phyloP scores from a whole-genome alignment of 441 rosid genomes.

The Erodium chrysanthum region DNA sequence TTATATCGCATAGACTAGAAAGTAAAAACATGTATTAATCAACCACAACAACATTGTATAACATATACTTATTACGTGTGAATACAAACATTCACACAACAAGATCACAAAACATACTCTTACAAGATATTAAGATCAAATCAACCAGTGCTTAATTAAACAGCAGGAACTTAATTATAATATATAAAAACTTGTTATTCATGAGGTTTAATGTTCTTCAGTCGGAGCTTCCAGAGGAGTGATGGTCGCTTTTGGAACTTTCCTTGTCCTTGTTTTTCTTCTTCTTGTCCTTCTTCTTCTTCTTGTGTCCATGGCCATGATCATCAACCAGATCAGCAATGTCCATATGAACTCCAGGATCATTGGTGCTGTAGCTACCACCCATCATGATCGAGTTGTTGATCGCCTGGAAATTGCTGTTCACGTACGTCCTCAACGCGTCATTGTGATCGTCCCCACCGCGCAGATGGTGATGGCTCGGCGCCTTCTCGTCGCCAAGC shows the following conservation, averaged over 20 bases:
- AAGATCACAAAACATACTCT: background rate
- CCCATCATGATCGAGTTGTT: constrained; percentile 80
- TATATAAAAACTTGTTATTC: background rate
- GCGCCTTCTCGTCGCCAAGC: constrained; percentile 29
- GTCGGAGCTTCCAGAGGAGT: background rate
- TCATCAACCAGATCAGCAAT: constrained; percentile 33
- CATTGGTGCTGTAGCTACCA: constrained; percentile 54
- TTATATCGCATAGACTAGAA: no score
- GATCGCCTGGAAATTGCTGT: constrained; percentile 80
- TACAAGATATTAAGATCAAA: background rate
- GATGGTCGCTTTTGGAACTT: background rate
- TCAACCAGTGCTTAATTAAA: background rate
- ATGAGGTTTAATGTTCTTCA: background rate
- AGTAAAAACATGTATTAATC: no score
- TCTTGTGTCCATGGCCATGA: constrained; percentile 24
- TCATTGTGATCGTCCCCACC: constrained; percentile 29
- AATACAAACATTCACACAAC: background rate
- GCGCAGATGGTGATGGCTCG: constrained; percentile 4
- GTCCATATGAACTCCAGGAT: constrained; percentile 85
- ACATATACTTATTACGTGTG: background rate
- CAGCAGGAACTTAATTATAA: background rate
- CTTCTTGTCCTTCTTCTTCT: constrained; percentile 28
- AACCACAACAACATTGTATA: background rate
- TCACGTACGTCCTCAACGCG: constrained; percentile 43
- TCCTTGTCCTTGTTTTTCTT: constrained; percentile 22